Evolutionary conservation across 352 stramenopile genomes (phyloP), one percentile per base, ranked within the genome.

Genomic region (Globisporangium uncinulatum): DNA sequence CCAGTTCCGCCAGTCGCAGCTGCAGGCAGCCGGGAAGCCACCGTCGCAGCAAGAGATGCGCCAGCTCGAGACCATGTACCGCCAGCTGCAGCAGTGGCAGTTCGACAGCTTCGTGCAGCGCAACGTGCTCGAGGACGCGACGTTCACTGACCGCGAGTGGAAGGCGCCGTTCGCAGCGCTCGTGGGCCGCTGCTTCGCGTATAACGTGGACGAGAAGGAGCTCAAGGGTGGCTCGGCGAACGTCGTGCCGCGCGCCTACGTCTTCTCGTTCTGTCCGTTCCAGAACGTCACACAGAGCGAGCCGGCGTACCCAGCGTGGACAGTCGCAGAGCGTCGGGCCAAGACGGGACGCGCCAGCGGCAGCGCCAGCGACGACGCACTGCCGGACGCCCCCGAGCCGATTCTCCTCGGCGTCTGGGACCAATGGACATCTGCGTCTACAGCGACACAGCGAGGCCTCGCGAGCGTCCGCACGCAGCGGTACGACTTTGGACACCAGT

Each of bases 401-500:
- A 82, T 84, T 47, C 46, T 67, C 0, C 66, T 91, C 47, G 79
- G 76, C 11, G 56, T 89, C 29, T 96, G 71, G 91, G 75, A 86
- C 49, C 54, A 65, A 57, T 96, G 82, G 82, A 72, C 57, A 54
- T 14, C 20, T 76, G 3, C 57, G 57, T 24, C 42, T 13, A 19
- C 34, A n/a, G 14, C n/a, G 2, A 67, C 69, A 68, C 50, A 65
- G n/a, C 62, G 39, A 42, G 60, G 54, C 43, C 55, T 29, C 59
- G 42, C 21, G 34, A 65, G 21, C 54, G 43, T 44, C 55, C 34
- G 19, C 51, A 20, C 52, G 64, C 65, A 92, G 61, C 51, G 65
- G 9, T 98, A 92, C 70, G 76, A 85, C 19, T 70, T 84, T 52
- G 90, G 92, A 1, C 76, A 90, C 42, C 75, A 81, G 24, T 98